Percentiles rank a stretch among this genome's conserved stretches.
Conservation (phyloP, 805 yeast species). For the Kuraishia piskuri region DNA sequence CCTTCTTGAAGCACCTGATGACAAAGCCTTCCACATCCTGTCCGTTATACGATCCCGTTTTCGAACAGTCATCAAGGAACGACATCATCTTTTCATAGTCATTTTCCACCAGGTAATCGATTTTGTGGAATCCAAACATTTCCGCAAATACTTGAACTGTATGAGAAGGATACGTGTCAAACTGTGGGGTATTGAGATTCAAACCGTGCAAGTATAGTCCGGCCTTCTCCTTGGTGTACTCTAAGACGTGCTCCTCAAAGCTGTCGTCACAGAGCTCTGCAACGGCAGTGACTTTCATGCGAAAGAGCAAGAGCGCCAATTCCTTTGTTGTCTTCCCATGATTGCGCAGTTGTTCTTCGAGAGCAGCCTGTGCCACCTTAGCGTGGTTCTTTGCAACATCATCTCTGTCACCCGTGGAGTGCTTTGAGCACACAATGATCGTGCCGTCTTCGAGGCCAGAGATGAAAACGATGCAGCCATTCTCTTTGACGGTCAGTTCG, state of each 20-base stretch:
- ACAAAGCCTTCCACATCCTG: conserved; percentile 92
- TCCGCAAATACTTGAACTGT: conserved; percentile 53
- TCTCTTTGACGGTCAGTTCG: conserved; percentile 74
- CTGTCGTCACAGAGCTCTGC: conserved; percentile 88
- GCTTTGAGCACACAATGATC: conserved; percentile 83
- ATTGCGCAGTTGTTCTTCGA: conserved; percentile 42
- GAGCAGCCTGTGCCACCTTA: conserved; percentile 51
- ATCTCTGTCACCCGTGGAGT: conserved; percentile 66
- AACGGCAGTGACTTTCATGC: conserved; percentile 66
- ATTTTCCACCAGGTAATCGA: conserved; percentile 35
- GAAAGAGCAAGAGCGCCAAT: conserved; percentile 48
- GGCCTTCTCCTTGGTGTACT: conserved; percentile 53
- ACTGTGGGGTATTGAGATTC: conserved; percentile 56
- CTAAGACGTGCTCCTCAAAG: conserved; percentile 90
- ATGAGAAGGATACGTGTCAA: conserved; percentile 56
- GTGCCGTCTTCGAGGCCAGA: conserved; percentile 72
- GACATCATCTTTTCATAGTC: conserved; percentile 31
- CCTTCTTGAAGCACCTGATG: conserved; percentile 42
- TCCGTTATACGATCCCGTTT: conserved; percentile 62
- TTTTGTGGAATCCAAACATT: conserved; percentile 61
- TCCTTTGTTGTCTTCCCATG: conserved; percentile 31
- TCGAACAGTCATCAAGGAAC: conserved; percentile 48
- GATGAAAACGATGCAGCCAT: conserved; percentile 86
- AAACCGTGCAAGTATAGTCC: conserved; percentile 91
- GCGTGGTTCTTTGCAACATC: conserved; percentile 63